Base-by-base conservation (phyloP, 176 grass and related monocot species). In the Oryza brachyantha region DNA sequence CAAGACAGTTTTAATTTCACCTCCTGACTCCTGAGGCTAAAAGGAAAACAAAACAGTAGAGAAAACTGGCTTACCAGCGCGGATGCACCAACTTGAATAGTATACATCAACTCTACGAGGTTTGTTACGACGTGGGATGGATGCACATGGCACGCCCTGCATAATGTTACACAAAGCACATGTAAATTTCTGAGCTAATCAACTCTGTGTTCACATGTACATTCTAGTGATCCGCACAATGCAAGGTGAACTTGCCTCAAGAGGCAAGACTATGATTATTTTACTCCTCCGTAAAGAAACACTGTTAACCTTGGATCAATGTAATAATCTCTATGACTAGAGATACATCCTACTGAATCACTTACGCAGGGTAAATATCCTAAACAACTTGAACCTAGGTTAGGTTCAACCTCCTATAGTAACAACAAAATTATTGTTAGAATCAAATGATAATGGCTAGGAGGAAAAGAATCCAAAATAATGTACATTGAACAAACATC, bases 11-110 rank as follows among this genome's bases (percentile, higher is more conserved):
- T 72, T 21, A 2, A 4, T 21, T 81, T 81, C 60, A 52, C 60
- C 31, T 82, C 42, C n/a, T 73, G 39, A 25, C 31, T 82, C 42
- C n/a, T 73, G 39, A 25, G 16, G 67, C 24, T 66, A 11, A 70
- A 32, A 52, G 61, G 55, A 65, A 68, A 61, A 34, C n/a, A 34
- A 17, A 38, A 61, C 57, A 61, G 22, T 57, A 1, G 74, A 72
- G 25, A 2, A 16, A 80, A 68, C 11, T 3, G 16, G 11, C 52
- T 83, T 81, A 96, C 93, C 93, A 78, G 90, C 71, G 81, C 90
- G 93, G 60, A 96, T 96, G 66, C 93, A 96, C 93, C 93, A 96
- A 76, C 93, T 92, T 80, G 93, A 96, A 77, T 92, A 92, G 80
- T 92, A 96, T 32, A 86, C 72, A 86, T 96, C 93, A 55, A 96